Conservation (phyloP, 768 basidiomycete genomes). For the Leccinum variicolor region DNA sequence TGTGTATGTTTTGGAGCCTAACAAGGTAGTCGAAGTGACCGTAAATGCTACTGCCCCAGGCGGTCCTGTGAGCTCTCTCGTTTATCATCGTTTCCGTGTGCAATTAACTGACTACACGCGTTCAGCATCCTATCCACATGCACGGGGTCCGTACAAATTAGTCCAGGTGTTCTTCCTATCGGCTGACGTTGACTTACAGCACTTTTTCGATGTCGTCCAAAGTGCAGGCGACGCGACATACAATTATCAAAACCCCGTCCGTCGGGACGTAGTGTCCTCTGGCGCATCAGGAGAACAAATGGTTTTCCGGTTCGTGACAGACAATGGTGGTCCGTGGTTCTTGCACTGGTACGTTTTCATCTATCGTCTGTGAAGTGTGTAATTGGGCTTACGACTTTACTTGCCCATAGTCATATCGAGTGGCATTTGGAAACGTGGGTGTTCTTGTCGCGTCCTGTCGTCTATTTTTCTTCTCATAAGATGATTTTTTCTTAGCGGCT, state of each 20-base stretch:
- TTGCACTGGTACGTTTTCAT: slow-evolving; percentile 10
- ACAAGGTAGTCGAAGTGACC: slow-evolving; percentile 30
- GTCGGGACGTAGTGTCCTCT: slow-evolving; percentile 28
- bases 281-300: slow-evolving; percentile 38
- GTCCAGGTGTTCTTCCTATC: neutral
- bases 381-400: neutral
- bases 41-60: neutral
- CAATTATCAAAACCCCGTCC: slow-evolving; percentile 38
- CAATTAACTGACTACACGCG: neutral
- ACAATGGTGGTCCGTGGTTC: slow-evolving; percentile 63
- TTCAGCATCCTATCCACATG: slow-evolving; percentile 29
- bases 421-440: slow-evolving; percentile 28
- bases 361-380: neutral
- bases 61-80: slow-evolving; percentile 21
- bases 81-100: neutral
- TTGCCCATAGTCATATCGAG: slow-evolving; percentile 23
- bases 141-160: slow-evolving; percentile 22
- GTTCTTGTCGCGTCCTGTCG: neutral
- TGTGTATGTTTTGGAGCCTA: slow-evolving; percentile 19
- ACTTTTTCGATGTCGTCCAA: slow-evolving; percentile 35
- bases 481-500: slow-evolving; percentile 15
- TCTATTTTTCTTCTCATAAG: neutral
- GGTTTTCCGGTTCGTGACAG: slow-evolving; percentile 54
- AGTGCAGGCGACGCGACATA: slow-evolving; percentile 20
- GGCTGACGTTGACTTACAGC: slow-evolving; percentile 20